Evolutionary conservation across 2,329 filamentous ascomycete genomes (phyloP).

Genomic region (Cladorrhinum sp.): DNA sequence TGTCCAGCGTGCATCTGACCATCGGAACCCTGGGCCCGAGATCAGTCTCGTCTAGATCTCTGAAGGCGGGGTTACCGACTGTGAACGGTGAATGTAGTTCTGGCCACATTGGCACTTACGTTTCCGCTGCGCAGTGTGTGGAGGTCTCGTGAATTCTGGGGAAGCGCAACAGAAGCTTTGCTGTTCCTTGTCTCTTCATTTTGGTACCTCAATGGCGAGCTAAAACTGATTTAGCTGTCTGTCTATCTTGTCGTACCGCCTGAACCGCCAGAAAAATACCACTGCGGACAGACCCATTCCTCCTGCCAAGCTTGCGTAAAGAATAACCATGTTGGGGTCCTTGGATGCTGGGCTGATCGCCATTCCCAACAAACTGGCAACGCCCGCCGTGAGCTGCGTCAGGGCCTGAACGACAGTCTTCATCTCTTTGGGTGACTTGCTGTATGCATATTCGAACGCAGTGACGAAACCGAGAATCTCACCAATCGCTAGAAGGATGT

Average conservation of each 20-base stretch:
- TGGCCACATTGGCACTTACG: too few relatives aligned
- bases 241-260: constrained; percentile 16
- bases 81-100: too few relatives aligned
- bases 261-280: constrained; percentile 11
- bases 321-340: constrained; percentile 19
- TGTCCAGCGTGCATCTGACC: neutral
- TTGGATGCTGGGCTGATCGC: constrained; percentile 22
- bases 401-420: constrained; percentile 32
- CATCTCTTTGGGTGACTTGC: constrained; percentile 41
- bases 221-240: constrained; percentile 9
- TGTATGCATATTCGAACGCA: constrained; percentile 42
- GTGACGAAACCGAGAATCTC: constrained; percentile 44
- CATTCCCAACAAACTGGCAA: constrained; percentile 22
- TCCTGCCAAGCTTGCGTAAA: constrained; percentile 12
- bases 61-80: neutral
- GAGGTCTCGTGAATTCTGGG: neutral
- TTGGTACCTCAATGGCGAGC: neutral
- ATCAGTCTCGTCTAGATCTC: neutral
- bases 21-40: constrained; percentile 3
- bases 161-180: neutral
- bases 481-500: constrained; percentile 39
- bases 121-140: neutral
- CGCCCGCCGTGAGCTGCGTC: constrained; percentile 23
- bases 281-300: constrained; percentile 13
- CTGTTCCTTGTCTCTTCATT: neutral